Conservation (phyloP, 495 filamentous ascomycete genomes). For the Neurospora sp. region DNA sequence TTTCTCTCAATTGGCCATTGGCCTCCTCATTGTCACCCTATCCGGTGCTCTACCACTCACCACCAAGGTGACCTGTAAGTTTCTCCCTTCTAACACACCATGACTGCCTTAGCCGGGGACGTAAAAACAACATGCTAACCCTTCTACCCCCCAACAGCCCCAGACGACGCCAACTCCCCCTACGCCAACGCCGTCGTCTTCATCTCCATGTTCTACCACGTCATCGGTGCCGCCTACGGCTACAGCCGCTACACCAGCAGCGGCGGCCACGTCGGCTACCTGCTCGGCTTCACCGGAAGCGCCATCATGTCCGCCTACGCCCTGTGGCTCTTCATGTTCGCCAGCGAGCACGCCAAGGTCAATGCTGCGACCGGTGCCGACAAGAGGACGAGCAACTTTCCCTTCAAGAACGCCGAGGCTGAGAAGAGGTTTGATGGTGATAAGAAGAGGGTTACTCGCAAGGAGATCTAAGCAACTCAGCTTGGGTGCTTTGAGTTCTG, state of each 20-base stretch:
- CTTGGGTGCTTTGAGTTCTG: background rate
- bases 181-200: slow-evolving; percentile 45
- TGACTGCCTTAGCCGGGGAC: background rate
- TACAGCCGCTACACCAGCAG: slow-evolving; percentile 52
- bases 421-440: slow-evolving; percentile 8
- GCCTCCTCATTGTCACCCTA: slow-evolving; percentile 53
- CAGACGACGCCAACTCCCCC: slow-evolving; percentile 19
- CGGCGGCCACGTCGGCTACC: slow-evolving; percentile 41
- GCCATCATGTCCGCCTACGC: slow-evolving; percentile 49
- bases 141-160: background rate
- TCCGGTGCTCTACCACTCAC: slow-evolving; percentile 69
- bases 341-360: slow-evolving; percentile 49
- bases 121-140: background rate
- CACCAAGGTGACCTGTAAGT: slow-evolving; percentile 24
- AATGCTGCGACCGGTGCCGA: slow-evolving; percentile 66
- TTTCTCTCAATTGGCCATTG: slow-evolving; percentile 55
- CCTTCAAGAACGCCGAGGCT: slow-evolving; percentile 56
- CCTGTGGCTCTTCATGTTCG: slow-evolving; percentile 69
- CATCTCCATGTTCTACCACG: slow-evolving; percentile 57
- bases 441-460: background rate
- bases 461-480: background rate
- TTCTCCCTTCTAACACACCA: slow-evolving; percentile 2
- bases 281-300: slow-evolving; percentile 40
- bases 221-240: slow-evolving; percentile 50
- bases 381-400: slow-evolving; percentile 69